Percentiles rank a stretch among this genome's conserved stretches.
Evolutionary conservation across 2,329 filamentous ascomycete genomes (phyloP).

Genomic region (Apiospora arundinis): DNA sequence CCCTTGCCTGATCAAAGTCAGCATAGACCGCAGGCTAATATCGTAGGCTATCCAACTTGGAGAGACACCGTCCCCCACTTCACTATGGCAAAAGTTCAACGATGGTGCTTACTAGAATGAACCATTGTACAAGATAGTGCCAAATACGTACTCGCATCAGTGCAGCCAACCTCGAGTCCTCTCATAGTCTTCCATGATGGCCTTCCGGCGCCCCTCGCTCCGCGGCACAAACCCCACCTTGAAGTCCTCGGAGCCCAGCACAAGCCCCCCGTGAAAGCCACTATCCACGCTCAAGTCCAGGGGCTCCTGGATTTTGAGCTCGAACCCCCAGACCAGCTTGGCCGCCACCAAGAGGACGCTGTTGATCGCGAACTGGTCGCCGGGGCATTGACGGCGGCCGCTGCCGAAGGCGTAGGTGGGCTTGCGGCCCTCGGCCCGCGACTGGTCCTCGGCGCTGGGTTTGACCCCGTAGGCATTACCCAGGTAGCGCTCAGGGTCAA

Average conservation of each 20-base stretch:
- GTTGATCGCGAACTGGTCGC: constrained; percentile 24
- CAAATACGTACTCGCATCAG: not conserved
- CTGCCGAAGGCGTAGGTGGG: constrained; percentile 23
- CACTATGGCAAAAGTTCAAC: no score
- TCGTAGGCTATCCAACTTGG: no score
- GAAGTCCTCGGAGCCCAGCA: constrained; percentile 21
- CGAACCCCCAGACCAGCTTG: constrained; percentile 25
- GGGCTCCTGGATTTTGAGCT: not conserved
- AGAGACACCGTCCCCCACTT: no score
- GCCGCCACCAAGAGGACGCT: constrained; percentile 20
- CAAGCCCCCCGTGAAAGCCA: constrained; percentile 23
- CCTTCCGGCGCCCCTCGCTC: not conserved
- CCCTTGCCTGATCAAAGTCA: no score
- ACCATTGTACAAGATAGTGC: no score
- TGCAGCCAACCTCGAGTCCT: not conserved
- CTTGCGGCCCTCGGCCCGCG: constrained; percentile 21
- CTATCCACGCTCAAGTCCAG: constrained; percentile 24
- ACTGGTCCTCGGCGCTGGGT: constrained; percentile 5
- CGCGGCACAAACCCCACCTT: constrained; percentile 20
- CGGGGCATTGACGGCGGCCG: constrained; percentile 25
- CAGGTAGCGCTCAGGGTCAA: constrained; percentile 29
- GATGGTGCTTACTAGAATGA: not conserved
- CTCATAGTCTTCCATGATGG: constrained; percentile 20
- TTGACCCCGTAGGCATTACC: constrained; percentile 25
- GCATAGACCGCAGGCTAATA: no score